Conservation (phyloP, 164 flowering plant species). For the Liriodendron chinense region DNA sequence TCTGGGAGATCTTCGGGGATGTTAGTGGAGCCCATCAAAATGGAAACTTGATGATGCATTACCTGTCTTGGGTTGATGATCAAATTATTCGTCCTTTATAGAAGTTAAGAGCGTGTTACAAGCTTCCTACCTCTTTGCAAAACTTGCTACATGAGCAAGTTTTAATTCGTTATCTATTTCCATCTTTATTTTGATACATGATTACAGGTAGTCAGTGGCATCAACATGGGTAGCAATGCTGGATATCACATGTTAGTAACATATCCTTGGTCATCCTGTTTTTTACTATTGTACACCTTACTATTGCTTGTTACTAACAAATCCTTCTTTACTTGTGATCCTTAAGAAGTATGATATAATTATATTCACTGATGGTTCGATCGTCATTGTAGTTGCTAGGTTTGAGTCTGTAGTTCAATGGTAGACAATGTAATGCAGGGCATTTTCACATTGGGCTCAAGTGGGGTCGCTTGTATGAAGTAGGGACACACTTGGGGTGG, state of each 20-base stretch:
- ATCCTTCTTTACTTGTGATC: no score
- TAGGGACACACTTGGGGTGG: no score
- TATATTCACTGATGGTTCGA: no score
- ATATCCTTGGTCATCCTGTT: not conserved
- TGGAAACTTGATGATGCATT: not conserved
- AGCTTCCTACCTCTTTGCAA: not conserved
- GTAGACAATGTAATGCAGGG: no score
- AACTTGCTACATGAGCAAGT: not conserved
- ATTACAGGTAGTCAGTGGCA: conserved; percentile 85
- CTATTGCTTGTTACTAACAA: no score
- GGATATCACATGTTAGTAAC: conserved; percentile 82
- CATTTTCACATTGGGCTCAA: no score
- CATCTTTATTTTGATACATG: conserved; percentile 11
- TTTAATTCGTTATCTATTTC: conserved; percentile 1
- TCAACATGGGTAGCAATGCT: conserved; percentile 87
- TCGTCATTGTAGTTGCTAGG: no score
- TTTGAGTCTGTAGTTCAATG: no score
- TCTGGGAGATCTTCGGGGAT: not conserved
- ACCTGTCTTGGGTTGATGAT: not conserved
- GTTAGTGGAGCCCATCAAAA: not conserved
- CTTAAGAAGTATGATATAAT: no score
- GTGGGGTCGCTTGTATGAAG: no score
- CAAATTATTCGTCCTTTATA: not conserved
- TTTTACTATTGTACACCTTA: no score
- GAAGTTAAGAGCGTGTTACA: not conserved